Percentiles rank a stretch among this genome's conserved stretches.
Evolutionary conservation across 2,329 filamentous ascomycete genomes (phyloP).

Genomic region (Sclerotinia borealis): DNA sequence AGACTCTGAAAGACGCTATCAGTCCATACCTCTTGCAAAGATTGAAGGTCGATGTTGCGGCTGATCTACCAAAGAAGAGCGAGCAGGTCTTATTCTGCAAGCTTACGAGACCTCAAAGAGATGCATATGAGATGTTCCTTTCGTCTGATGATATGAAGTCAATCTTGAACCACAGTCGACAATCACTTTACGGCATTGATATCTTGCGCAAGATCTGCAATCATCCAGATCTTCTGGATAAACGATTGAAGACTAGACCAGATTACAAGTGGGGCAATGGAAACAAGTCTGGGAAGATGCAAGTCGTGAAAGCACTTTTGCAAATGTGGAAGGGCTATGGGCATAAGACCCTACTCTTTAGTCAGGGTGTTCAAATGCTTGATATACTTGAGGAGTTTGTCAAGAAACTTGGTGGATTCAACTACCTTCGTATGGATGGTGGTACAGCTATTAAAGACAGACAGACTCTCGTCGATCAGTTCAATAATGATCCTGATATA

Average conservation of each 20-base stretch:
- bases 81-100: slow-evolving; percentile 97
- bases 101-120: slow-evolving; percentile 70
- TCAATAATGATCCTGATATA: slow-evolving; percentile 74
- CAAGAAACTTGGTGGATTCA: slow-evolving; percentile 58
- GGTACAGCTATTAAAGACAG: slow-evolving; percentile 80
- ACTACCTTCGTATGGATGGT: slow-evolving; percentile 88
- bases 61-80: slow-evolving; percentile 90
- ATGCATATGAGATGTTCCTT: slow-evolving; percentile 76
- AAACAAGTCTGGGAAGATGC: slow-evolving; percentile 87
- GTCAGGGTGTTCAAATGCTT: slow-evolving; percentile 90
- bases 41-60: slow-evolving; percentile 87
- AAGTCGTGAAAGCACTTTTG: slow-evolving; percentile 81
- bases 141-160: slow-evolving; percentile 78
- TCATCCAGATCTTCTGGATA: slow-evolving; percentile 82
- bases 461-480: slow-evolving; percentile 86
- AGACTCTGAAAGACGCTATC: slow-evolving; percentile 89
- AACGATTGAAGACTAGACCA: slow-evolving; percentile 45
- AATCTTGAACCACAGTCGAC: slow-evolving; percentile 67
- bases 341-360: slow-evolving; percentile 90
- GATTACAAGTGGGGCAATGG: slow-evolving; percentile 73
- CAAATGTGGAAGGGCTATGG: slow-evolving; percentile 79
- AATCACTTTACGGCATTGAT: slow-evolving; percentile 85
- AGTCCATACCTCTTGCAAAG: slow-evolving; percentile 89
- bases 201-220: slow-evolving; percentile 95
- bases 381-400: slow-evolving; percentile 87